phyloP scores from a whole-genome alignment of 306 rosid species.

The Malus fusca region DNA sequence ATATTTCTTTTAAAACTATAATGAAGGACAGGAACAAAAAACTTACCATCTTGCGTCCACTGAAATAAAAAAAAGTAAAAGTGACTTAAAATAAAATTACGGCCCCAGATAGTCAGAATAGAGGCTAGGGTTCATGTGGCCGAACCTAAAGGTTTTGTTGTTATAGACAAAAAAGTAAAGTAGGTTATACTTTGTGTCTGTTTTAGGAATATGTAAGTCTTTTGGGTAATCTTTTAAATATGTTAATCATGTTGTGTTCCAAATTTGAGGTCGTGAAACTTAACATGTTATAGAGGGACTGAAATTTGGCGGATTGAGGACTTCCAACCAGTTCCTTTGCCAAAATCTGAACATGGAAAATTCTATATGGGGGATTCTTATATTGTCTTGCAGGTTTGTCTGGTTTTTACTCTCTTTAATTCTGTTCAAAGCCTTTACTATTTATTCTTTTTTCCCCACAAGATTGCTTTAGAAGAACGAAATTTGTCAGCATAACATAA shows the following conservation, averaged over 20 bases:
- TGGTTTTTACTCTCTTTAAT: neutral
- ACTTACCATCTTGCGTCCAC: neutral
- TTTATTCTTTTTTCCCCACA: neutral
- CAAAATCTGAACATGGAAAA: slow-evolving; percentile 90
- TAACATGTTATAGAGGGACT: slow-evolving; percentile 74
- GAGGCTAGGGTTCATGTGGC: neutral
- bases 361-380: slow-evolving; percentile 94
- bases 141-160: neutral
- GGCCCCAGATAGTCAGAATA: neutral
- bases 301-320: slow-evolving; percentile 99
- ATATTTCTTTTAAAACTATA: neutral
- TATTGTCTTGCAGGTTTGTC: slow-evolving; percentile 76
- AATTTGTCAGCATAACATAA: neutral
- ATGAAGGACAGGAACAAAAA: neutral
- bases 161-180: neutral
- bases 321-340: slow-evolving; percentile 87
- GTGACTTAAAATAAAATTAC: neutral
- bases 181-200: neutral
- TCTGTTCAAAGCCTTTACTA: neutral
- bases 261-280: slow-evolving; percentile 38
- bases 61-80: neutral
- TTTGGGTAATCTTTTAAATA: neutral
- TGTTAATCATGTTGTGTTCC: slow-evolving; percentile 6
- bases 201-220: slow-evolving; percentile 14
- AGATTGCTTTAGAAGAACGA: too few species aligned